These are phyloP conservation scores for Nemophila menziesii DNA, from an alignment of 257 asterid species.

Conservation along the genomic window DNA sequence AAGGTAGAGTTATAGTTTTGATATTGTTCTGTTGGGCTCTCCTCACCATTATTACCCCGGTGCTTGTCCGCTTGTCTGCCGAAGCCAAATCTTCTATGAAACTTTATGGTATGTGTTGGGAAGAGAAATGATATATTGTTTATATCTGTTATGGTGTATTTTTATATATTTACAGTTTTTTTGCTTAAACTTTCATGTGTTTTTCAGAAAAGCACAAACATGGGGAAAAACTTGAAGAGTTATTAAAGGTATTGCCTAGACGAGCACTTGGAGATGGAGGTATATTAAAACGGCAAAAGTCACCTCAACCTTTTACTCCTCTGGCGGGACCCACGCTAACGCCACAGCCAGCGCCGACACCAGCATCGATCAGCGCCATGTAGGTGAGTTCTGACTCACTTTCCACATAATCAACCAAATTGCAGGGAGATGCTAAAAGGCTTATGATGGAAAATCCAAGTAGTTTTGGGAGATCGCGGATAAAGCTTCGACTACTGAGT, in stretches of 20 bases:
- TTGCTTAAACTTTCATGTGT: neutral
- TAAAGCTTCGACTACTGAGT: no score
- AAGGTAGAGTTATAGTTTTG: slow-evolving; percentile 46
- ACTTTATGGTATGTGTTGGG: slow-evolving; percentile 29
- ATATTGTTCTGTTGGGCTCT: slow-evolving; percentile 65
- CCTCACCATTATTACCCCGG: slow-evolving; percentile 58
- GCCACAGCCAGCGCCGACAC: slow-evolving; percentile 3
- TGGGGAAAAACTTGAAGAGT: slow-evolving; percentile 4
- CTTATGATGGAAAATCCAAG: no score
- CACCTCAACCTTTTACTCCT: slow-evolving; percentile 11
- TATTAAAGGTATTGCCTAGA: slow-evolving; percentile 29
- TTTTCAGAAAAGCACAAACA: slow-evolving; percentile 25
- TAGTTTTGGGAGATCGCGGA: no score
- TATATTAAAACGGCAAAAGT: slow-evolving; percentile 6
- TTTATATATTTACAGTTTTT: no score
- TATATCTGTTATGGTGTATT: no score
- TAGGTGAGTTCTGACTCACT: neutral
- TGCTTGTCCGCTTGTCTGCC: slow-evolving; percentile 53
- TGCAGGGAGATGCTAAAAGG: no score
- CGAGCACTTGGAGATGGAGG: slow-evolving; percentile 39
- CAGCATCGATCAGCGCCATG: neutral
- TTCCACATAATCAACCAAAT: no score
- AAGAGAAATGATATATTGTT: no score
- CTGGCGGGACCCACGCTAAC: slow-evolving; percentile 14
- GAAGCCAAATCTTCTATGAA: slow-evolving; percentile 30